Conservation (phyloP, 805 yeast genomes). For the Nakazawaea anatomiae region DNA sequence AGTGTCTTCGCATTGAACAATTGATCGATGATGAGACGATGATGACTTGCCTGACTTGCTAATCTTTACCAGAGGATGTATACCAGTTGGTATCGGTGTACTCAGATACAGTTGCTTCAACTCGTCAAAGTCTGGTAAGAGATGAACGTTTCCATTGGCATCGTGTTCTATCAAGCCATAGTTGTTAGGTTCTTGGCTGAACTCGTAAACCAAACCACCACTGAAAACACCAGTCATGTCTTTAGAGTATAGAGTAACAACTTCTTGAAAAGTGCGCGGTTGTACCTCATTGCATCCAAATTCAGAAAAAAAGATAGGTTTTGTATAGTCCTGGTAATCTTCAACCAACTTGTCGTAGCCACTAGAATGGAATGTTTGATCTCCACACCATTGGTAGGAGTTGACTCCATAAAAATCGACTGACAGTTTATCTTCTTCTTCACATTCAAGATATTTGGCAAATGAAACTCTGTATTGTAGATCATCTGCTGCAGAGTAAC, state of each 20-base stretch:
- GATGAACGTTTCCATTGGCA: conserved; percentile 33
- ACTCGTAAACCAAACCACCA: conserved; percentile 85
- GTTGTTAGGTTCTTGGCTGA: conserved; percentile 69
- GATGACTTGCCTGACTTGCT: conserved; percentile 17
- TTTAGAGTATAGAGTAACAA: conserved; percentile 58
- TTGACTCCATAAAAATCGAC: conserved; percentile 82
- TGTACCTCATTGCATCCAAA: conserved; percentile 80
- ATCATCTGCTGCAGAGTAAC: conserved; percentile 97
- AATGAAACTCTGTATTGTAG: conserved; percentile 67
- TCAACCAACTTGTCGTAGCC: conserved; percentile 67
- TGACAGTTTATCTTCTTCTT: conserved; percentile 40
- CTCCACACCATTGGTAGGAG: conserved; percentile 84
- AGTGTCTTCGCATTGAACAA: conserved; percentile 27
- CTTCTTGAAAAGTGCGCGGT: conserved; percentile 79
- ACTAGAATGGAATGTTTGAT: conserved; percentile 73
- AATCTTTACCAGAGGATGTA: conserved; percentile 16
- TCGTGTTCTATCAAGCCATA: conserved; percentile 64
- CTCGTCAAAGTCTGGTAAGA: conserved; percentile 37
- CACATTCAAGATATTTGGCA: conserved; percentile 77
- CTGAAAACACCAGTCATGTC: conserved; percentile 73
- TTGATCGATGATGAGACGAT: conserved; percentile 10
- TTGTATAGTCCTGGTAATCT: conserved; percentile 61
- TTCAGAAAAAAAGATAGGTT: conserved; percentile 86
- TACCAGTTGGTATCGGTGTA: conserved; percentile 19
- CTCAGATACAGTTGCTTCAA: conserved; percentile 38